These are phyloP conservation scores for Geranium rotundifolium DNA, from an alignment of 345 rosid species.

Conservation along the genomic window DNA sequence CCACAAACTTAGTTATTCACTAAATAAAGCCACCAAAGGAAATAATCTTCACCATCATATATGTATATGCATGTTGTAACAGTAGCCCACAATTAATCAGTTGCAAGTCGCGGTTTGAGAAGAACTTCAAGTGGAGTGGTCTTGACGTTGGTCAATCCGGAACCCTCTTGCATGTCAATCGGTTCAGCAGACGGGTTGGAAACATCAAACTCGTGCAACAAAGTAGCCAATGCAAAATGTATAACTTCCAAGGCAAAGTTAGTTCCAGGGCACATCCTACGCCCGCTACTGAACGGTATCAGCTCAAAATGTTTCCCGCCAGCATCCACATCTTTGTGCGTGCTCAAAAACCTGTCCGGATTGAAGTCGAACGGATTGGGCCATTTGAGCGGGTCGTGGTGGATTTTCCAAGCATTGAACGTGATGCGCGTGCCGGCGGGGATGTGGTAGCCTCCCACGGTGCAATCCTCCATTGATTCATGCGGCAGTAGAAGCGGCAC, in stretches of 20 bases:
- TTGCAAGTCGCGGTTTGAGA: slow-evolving; percentile 12
- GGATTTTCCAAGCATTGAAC: slow-evolving; percentile 22
- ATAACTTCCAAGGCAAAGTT: slow-evolving; percentile 23
- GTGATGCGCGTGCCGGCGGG: slow-evolving; percentile 23
- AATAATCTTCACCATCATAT: no score
- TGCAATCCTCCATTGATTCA: slow-evolving; percentile 28
- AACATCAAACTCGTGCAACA: slow-evolving; percentile 28
- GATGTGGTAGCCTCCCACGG: slow-evolving; percentile 20
- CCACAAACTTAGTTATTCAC: no score
- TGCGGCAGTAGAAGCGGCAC: slow-evolving; percentile 25
- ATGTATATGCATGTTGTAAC: no score
- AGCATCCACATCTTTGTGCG: slow-evolving; percentile 16
- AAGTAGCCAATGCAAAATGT: slow-evolving; percentile 17
- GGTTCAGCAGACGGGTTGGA: slow-evolving; percentile 7
- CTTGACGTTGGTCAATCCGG: slow-evolving; percentile 19
- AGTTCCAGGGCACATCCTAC: slow-evolving; percentile 33
- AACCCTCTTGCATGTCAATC: slow-evolving; percentile 18
- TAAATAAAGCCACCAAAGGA: no score
- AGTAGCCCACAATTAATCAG: not conserved
- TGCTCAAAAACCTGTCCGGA: slow-evolving; percentile 32
- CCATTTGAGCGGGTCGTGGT: slow-evolving; percentile 25
- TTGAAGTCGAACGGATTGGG: slow-evolving; percentile 17
- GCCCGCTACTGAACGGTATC: slow-evolving; percentile 26
- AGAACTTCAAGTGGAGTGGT: slow-evolving; percentile 20
- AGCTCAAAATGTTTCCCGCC: slow-evolving; percentile 25